These are phyloP conservation scores for Sclerotinia borealis DNA, from an alignment of 2,329 filamentous ascomycete species.

Conservation along the genomic window DNA sequence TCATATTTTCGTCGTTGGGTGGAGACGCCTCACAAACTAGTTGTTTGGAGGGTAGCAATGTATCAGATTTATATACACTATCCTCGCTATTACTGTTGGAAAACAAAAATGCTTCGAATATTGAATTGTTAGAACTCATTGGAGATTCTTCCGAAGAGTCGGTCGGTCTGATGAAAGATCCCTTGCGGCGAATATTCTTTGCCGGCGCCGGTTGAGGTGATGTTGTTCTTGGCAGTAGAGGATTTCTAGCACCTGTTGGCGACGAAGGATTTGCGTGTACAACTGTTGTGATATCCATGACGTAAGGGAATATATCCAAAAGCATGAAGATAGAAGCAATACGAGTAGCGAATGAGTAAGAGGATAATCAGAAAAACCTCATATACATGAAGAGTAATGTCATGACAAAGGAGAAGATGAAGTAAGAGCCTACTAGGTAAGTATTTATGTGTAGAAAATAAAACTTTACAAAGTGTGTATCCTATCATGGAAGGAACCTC, in stretches of 20 bases:
- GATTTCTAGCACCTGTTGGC: slow-evolving; percentile 13
- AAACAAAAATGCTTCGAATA: slow-evolving; percentile 35
- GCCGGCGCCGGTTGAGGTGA: slow-evolving; percentile 15
- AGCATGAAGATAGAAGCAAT: slow-evolving; percentile 4
- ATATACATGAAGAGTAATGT: neutral
- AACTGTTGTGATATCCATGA: slow-evolving; percentile 19
- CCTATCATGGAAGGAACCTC: neutral
- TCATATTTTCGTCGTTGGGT: slow-evolving; percentile 8
- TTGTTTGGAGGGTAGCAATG: slow-evolving; percentile 5
- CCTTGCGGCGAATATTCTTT: slow-evolving; percentile 31
- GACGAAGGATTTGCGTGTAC: slow-evolving; percentile 12
- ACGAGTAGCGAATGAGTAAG: slow-evolving; percentile 1
- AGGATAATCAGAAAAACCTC: slow-evolving; percentile 2
- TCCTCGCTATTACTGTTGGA: slow-evolving; percentile 32
- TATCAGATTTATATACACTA: slow-evolving; percentile 19
- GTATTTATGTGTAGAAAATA: neutral
- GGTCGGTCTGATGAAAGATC: slow-evolving; percentile 24
- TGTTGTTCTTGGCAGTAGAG: slow-evolving; percentile 15
- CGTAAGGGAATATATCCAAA: slow-evolving; percentile 18
- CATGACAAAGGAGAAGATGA: neutral
- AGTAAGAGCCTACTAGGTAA: neutral
- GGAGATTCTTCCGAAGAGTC: slow-evolving; percentile 36
- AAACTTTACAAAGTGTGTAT: neutral
- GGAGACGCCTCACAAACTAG: neutral
- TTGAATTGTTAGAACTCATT: slow-evolving; percentile 33